Base-by-base conservation (phyloP, 2,329 filamentous ascomycete species). In the Lasiodiplodia theobromae region DNA sequence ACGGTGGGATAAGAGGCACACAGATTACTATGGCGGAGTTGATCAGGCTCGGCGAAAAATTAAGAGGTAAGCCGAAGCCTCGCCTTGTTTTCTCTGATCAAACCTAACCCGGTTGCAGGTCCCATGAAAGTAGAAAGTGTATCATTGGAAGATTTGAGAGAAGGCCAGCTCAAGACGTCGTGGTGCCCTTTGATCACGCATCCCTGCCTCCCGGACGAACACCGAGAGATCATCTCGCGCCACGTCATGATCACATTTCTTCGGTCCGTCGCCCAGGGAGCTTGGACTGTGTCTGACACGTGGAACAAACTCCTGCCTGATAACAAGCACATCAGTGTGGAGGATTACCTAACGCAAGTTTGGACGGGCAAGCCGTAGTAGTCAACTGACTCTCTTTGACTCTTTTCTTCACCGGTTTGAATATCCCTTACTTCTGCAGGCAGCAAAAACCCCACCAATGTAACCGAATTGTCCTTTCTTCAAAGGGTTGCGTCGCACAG, bases 281-380 rank as follows among this genome's bases (percentile, higher is more conserved):
- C 77, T 0, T 85, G 81, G 82, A 75, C 80, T 69, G 77, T 82
- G 0, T 78, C 81, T 18, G 78, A 80, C 44, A 82, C 84, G 69
- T 84, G 78, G 76, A 86, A 86, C 69, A 69, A 77, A 62, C 71
- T 82, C 21, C 77, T 84, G 37, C 82, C 84, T 0, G 81, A 84
- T 25, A 83, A 82, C 49, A 67, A 80, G 67, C 86, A 86, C 60
- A 79, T 74, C 2, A 67, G 72, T 10, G 72, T 77, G 1, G 82
- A 84, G 66, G 79, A 81, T 11, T 85, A 84, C 70, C 69, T 86
- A 12, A 72, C 58, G 0, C 73, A 81, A 68, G 75, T 78, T 5
- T 85, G 83, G 83, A 71, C 72, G 49, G 80, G 77, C 12, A 81
- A 79, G 70, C 71, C 73, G 49, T 82, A 69, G 65, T 31, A 69